Evolutionary conservation across 1,284 basidiomycete genomes (phyloP).

Genomic region (Cerrena zonata): DNA sequence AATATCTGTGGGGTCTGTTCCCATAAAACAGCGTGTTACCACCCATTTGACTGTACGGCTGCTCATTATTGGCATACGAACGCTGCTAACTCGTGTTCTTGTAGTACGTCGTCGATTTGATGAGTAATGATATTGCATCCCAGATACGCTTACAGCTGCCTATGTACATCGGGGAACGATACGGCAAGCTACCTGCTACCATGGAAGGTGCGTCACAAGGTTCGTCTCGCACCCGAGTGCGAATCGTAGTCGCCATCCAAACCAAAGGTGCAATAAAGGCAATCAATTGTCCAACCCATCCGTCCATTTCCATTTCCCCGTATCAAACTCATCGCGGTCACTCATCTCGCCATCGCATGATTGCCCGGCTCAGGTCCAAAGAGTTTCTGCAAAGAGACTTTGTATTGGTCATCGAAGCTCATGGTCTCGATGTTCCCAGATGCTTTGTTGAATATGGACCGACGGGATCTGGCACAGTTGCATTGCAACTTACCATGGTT

Average conservation of each 20-base stretch:
- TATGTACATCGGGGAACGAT: slow-evolving; percentile 43
- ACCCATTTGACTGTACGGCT: slow-evolving; percentile 33
- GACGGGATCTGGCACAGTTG: slow-evolving; percentile 30
- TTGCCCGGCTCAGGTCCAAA: slow-evolving; percentile 6
- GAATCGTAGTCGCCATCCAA: slow-evolving; percentile 9
- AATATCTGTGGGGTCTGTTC: slow-evolving; percentile 50
- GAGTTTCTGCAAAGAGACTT: slow-evolving; percentile 11
- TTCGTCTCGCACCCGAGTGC: slow-evolving; percentile 3
- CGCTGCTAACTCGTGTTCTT: not conserved
- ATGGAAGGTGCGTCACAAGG: slow-evolving; percentile 24
- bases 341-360: slow-evolving; percentile 4
- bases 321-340: slow-evolving; percentile 3
- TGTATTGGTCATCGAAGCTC: slow-evolving; percentile 10
- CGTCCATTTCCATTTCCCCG: not conserved
- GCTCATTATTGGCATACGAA: no score
- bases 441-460: slow-evolving; percentile 46
- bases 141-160: slow-evolving; percentile 49
- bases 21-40: slow-evolving; percentile 33
- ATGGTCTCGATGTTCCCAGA: slow-evolving; percentile 42
- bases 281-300: slow-evolving; percentile 12
- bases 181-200: slow-evolving; percentile 38
- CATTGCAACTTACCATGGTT: slow-evolving; percentile 47
- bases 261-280: slow-evolving; percentile 9
- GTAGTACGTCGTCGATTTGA: slow-evolving; percentile 36
- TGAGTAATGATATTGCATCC: slow-evolving; percentile 41